A percentile compares a stretch with the other conserved stretches of the same genome.
Conservation (phyloP, 2,329 filamentous ascomycete species). For the Calonectria fujianensis region DNA sequence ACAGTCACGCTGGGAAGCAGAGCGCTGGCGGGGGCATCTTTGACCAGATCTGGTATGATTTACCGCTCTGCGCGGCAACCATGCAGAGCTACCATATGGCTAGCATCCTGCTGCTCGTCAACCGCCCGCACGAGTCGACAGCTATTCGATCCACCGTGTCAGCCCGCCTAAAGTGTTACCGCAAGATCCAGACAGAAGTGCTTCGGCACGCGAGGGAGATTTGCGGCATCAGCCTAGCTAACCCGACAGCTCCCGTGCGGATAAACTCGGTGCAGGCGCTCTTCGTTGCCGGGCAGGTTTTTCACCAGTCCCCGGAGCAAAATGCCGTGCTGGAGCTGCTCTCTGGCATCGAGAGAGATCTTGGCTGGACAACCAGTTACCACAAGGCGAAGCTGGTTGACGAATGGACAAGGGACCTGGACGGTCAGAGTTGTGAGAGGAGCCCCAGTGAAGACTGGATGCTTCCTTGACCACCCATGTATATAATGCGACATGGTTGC, state of each 20-base stretch:
- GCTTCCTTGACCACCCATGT: background rate
- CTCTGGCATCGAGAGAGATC: slow-evolving; percentile 75
- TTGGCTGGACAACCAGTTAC: slow-evolving; percentile 74
- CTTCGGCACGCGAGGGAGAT: slow-evolving; percentile 48
- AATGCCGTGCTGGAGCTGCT: slow-evolving; percentile 73
- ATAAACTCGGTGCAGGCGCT: slow-evolving; percentile 50
- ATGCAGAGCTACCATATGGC: slow-evolving; percentile 81
- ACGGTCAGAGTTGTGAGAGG: background rate
- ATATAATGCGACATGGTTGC: too few relatives aligned
- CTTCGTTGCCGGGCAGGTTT: slow-evolving; percentile 51
- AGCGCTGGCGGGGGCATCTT: slow-evolving; percentile 53
- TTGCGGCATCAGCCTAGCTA: slow-evolving; percentile 48
- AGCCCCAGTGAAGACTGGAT: slow-evolving; percentile 5
- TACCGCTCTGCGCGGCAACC: slow-evolving; percentile 78
- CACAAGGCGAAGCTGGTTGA: slow-evolving; percentile 46
- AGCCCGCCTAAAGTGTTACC: slow-evolving; percentile 46
- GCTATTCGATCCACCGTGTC: slow-evolving; percentile 51
- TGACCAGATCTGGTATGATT: slow-evolving; percentile 77
- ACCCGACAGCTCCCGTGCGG: slow-evolving; percentile 45
- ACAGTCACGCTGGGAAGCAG: background rate
- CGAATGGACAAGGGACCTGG: slow-evolving; percentile 43
- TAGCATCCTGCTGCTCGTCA: slow-evolving; percentile 76
- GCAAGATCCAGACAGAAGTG: slow-evolving; percentile 43
- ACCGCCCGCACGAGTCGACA: slow-evolving; percentile 58
- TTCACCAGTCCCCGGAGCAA: slow-evolving; percentile 71